phyloP scores from a whole-genome alignment of 2,329 filamentous ascomycete species.

The Trichoderma guizhouense region DNA sequence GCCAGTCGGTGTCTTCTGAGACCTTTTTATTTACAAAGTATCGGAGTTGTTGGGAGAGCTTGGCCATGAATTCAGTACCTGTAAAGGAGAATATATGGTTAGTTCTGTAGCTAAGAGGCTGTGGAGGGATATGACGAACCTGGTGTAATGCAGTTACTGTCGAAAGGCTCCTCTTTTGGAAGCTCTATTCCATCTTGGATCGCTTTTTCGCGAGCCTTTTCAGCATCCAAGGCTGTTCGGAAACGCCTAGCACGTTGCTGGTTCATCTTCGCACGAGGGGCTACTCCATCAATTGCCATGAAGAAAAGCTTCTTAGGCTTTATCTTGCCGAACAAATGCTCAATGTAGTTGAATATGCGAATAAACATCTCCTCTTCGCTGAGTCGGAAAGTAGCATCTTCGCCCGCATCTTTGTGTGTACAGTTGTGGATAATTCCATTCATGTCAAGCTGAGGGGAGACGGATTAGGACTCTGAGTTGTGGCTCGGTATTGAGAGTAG shows the following conservation, averaged over 20 bases:
- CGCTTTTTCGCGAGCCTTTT: constrained; percentile 88
- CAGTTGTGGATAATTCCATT: constrained; percentile 99
- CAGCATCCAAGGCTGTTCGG: constrained; percentile 86
- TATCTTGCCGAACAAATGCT: constrained; percentile 97
- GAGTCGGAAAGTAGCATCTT: constrained; percentile 86
- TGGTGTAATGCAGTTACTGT: constrained; percentile 98
- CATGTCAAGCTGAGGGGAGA: constrained; percentile 71
- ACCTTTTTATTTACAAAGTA: constrained; percentile 99
- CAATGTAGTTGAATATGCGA: constrained; percentile 99
- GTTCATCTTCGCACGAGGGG: constrained; percentile 98
- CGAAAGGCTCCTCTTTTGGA: constrained; percentile 92
- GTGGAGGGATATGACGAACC: constrained; percentile 41
- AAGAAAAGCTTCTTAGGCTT: constrained; percentile 98
- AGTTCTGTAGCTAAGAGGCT: not conserved
- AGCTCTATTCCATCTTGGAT: constrained; percentile 84
- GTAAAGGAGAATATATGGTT: not conserved
- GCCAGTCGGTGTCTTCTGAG: constrained; percentile 95
- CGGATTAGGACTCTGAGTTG: not conserved
- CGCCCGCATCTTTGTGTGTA: constrained; percentile 87
- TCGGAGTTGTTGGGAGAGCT: constrained; percentile 86
- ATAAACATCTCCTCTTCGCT: constrained; percentile 99
- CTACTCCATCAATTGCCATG: constrained; percentile 98
- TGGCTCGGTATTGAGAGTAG: constrained; percentile 8
- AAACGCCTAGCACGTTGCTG: constrained; percentile 95
- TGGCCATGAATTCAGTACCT: constrained; percentile 94